These are phyloP conservation scores for Mangifera indica DNA, from an alignment of 345 rosid genomes.

Conservation along the genomic window DNA sequence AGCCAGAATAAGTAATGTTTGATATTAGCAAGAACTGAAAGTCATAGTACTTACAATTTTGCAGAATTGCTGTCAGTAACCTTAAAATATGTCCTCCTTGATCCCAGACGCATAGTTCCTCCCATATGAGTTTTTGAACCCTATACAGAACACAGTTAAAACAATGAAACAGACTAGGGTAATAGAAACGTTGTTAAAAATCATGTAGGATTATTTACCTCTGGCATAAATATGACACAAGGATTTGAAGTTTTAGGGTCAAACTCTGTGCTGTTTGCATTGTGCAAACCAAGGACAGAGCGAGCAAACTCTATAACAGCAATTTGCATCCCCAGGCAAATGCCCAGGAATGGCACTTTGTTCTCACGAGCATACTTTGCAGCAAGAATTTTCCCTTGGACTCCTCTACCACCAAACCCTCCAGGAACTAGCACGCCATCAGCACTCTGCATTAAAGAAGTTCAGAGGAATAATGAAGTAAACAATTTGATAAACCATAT, in stretches of 20 bases:
- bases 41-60: conserved; percentile 48
- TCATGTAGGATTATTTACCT: conserved; percentile 34
- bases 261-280: conserved; percentile 80
- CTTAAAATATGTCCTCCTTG: conserved; percentile 70
- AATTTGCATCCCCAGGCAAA: conserved; percentile 86
- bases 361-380: conserved; percentile 75
- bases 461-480: conserved; percentile 11
- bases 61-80: conserved; percentile 69
- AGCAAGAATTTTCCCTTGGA: conserved; percentile 82
- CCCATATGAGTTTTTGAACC: conserved; percentile 91
- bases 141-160: conserved; percentile 24
- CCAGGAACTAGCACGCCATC: conserved; percentile 82
- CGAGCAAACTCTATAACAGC: conserved; percentile 83
- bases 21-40: no score
- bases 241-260: conserved; percentile 68
- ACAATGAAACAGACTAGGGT: conserved; percentile 2
- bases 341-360: conserved; percentile 73
- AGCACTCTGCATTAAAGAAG: conserved; percentile 48
- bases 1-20: no score
- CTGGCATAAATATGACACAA: conserved; percentile 82
- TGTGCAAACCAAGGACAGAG: conserved; percentile 59
- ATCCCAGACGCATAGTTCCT: conserved; percentile 81
- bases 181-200: background rate
- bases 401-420: conserved; percentile 90
- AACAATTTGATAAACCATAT: background rate